Conservation (phyloP, 306 rosid species). For the Sphenostylis stenocarpa region DNA sequence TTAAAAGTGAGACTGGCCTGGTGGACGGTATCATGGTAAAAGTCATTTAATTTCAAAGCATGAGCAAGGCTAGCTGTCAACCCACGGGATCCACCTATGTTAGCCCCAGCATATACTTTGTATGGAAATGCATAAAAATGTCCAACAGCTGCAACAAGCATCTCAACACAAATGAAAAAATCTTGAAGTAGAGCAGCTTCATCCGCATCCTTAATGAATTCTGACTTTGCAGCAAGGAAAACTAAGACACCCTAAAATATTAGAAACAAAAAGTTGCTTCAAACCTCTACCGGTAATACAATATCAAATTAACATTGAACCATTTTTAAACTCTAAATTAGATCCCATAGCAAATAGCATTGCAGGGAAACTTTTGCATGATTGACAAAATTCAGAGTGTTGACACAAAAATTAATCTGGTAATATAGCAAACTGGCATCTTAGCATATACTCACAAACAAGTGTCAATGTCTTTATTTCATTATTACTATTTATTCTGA, state of each 20-base stretch:
- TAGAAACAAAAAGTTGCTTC: constrained; percentile 28
- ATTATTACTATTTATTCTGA: background rate
- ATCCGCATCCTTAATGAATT: constrained; percentile 64
- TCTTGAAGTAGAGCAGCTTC: constrained; percentile 80
- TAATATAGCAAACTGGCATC: background rate
- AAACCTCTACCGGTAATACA: background rate
- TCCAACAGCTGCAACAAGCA: constrained; percentile 87
- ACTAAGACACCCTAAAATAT: constrained; percentile 76
- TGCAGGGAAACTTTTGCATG: background rate
- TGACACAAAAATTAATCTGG: background rate
- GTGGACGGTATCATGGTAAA: constrained; percentile 92
- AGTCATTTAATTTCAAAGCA: constrained; percentile 77
- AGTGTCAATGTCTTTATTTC: background rate
- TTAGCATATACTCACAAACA: background rate
- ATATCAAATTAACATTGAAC: background rate
- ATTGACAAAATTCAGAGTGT: background rate
- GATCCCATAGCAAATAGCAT: background rate
- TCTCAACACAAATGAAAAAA: constrained; percentile 83
- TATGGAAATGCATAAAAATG: constrained; percentile 91
- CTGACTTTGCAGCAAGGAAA: constrained; percentile 87
- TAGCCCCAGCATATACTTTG: constrained; percentile 94
- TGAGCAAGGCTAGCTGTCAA: constrained; percentile 80
- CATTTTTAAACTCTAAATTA: constrained; percentile 8
- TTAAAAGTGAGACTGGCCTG: constrained; percentile 53
- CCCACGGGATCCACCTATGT: constrained; percentile 68